Percentiles rank a stretch among this genome's conserved stretches.
Conservation (phyloP, 1,284 basidiomycete species). For the Cutaneotrichosporon daszewskae region DNA sequence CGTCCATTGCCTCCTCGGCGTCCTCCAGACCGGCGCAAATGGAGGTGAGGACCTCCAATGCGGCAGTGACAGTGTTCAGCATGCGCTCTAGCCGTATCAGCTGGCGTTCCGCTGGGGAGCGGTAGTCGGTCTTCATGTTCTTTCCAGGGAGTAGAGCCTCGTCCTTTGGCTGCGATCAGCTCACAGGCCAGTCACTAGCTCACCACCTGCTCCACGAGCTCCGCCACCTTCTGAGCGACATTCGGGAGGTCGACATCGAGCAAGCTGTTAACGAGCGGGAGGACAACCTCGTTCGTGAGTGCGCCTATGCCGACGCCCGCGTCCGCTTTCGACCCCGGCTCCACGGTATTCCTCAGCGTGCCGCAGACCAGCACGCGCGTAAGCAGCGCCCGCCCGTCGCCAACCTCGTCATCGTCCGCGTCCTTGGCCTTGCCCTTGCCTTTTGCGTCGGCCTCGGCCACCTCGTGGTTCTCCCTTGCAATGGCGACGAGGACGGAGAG, state of each 20-base stretch:
- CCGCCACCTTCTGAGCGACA: constrained; percentile 54
- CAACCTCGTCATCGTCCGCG: constrained; percentile 29
- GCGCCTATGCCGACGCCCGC: constrained; percentile 50
- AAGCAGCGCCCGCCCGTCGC: constrained; percentile 47
- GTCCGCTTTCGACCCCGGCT: constrained; percentile 59
- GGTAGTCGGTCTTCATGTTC: constrained; percentile 56
- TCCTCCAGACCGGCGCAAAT: constrained; percentile 83
- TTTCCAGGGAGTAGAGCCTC: constrained; percentile 28
- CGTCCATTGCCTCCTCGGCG: constrained; percentile 51
- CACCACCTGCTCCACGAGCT: constrained; percentile 57
- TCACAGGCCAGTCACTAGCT: not conserved
- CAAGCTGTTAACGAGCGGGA: constrained; percentile 66
- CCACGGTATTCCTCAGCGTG: constrained; percentile 69
- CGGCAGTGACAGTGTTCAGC: constrained; percentile 67
- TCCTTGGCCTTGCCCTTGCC: constrained; percentile 26
- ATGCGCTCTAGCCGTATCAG: constrained; percentile 68
- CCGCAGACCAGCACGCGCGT: constrained; percentile 68
- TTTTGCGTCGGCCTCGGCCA: constrained; percentile 47
- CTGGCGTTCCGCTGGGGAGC: constrained; percentile 59
- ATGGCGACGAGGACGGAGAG: constrained; percentile 67
- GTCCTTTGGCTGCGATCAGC: constrained; percentile 22
- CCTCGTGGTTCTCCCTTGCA: constrained; percentile 49
- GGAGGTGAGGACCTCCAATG: constrained; percentile 77
- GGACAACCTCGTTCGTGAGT: constrained; percentile 57
- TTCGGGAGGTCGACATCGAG: constrained; percentile 61